Percentiles rank a stretch among this genome's conserved stretches.
phyloP scores from a whole-genome alignment of 2,329 filamentous ascomycete genomes.

The Calonectria crousiana region DNA sequence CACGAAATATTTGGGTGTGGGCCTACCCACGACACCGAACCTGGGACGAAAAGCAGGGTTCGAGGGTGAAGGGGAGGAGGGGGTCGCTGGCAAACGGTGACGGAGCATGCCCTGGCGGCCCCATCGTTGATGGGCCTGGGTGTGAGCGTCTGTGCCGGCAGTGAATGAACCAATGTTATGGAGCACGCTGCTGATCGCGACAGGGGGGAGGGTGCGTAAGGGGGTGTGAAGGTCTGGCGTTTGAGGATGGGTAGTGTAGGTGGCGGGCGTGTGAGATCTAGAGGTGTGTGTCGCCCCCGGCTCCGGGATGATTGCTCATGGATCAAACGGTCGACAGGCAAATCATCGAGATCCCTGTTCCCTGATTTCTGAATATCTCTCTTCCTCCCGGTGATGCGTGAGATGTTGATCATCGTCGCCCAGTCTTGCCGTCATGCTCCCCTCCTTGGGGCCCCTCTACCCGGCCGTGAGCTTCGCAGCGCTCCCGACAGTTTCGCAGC shows the following conservation, averaged over 20 bases:
- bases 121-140: conserved; percentile 32
- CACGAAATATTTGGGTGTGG: conserved; percentile 43
- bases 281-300: conserved; percentile 37
- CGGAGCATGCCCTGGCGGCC: conserved; percentile 40
- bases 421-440: conserved; percentile 14
- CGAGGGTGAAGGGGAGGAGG: conserved; percentile 29
- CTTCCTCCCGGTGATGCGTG: conserved; percentile 34
- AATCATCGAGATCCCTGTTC: conserved; percentile 40
- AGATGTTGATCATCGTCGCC: conserved; percentile 36
- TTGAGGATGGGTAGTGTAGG: conserved; percentile 17
- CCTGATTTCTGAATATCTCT: conserved; percentile 29
- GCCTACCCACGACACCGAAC: conserved; percentile 35
- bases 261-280: conserved; percentile 41
- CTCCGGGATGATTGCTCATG: conserved; percentile 40
- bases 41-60: conserved; percentile 44
- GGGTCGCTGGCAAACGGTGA: conserved; percentile 34
- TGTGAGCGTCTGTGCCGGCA: conserved; percentile 41
- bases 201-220: conserved; percentile 33
- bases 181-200: conserved; percentile 40
- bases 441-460: background rate
- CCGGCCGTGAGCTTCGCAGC: background rate
- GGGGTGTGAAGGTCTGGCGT: conserved; percentile 29
- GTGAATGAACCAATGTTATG: conserved; percentile 34
- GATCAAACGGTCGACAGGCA: conserved; percentile 46
- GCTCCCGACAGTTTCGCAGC: background rate